Percentiles rank a stretch among this genome's conserved stretches.
Evolutionary conservation across 73 alveolate species (phyloP).

Genomic region (Strombidium stylifer): DNA sequence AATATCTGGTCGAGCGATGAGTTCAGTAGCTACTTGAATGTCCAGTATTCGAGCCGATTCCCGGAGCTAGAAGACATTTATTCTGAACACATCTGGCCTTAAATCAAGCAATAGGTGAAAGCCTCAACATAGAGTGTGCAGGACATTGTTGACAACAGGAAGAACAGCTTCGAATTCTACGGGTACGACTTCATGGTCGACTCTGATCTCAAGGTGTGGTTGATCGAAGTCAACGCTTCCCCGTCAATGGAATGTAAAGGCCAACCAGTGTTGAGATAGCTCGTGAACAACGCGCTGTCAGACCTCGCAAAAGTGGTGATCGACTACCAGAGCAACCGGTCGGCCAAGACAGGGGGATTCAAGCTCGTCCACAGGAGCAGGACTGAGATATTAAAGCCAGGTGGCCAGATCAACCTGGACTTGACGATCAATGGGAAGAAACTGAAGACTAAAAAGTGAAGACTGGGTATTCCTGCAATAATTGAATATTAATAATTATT

Average conservation of each 20-base stretch:
- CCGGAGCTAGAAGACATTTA: slow-evolving; percentile 28
- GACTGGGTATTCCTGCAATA: too few species aligned
- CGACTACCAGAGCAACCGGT: slow-evolving; percentile 53
- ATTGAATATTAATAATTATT: too few species aligned
- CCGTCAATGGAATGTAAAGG: slow-evolving; percentile 74
- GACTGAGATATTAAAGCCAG: slow-evolving; percentile 23
- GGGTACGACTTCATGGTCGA: slow-evolving; percentile 88
- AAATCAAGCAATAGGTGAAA: slow-evolving; percentile 23
- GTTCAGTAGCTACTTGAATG: slow-evolving; percentile 63
- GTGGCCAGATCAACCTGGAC: slow-evolving; percentile 7
- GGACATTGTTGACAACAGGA: slow-evolving; percentile 48
- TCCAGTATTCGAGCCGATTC: not conserved
- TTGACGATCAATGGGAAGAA: slow-evolving; percentile 29
- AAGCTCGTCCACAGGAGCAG: slow-evolving; percentile 72
- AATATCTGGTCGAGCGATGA: slow-evolving; percentile 94
- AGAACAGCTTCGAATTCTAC: slow-evolving; percentile 67
- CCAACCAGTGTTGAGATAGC: slow-evolving; percentile 37
- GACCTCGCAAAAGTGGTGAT: slow-evolving; percentile 40
- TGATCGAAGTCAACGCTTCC: slow-evolving; percentile 81
- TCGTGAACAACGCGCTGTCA: slow-evolving; percentile 23
- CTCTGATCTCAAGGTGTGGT: slow-evolving; percentile 70
- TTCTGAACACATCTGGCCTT: slow-evolving; percentile 29
- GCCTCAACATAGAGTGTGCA: slow-evolving; percentile 45
- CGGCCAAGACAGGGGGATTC: slow-evolving; percentile 88
- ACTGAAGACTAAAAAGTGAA: slow-evolving; percentile 1